Base-by-base conservation (phyloP, 1,284 basidiomycete genomes). In the Trametes polyzona region DNA sequence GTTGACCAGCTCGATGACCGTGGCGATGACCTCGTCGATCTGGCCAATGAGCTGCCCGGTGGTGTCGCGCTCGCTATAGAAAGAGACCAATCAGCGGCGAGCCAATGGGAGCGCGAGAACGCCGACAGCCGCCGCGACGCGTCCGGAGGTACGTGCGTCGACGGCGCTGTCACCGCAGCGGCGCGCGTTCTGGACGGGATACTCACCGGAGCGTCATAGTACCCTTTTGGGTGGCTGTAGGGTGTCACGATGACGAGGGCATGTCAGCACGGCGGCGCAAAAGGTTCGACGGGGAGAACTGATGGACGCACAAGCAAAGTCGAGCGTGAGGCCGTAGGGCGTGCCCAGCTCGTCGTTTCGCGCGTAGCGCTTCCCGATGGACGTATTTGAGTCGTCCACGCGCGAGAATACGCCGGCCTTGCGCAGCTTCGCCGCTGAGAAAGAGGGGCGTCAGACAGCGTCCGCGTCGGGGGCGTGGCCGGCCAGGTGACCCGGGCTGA, bases 311-410 rank as follows among this genome's bases (percentile, higher is more conserved):
- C 95, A 96, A 24, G 96, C 96, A 80, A 99, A 99, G 77, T 99
- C 96, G 61, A 99, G 83, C 5, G 97, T 99, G 65, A 96, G 83
- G 52, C 96, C 96, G 72, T 92, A 99, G 3, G 96, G 96, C 33
- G 96, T 99, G 65, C 96, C 96, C 40, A 99, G 85, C 78, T 99
- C 97, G 77, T 99, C 96, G 77, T 98, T 99, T 62, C 97, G 87
- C 29, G 97, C 87, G 75, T 99, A 99, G 35, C 97, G 93, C 78
- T 94, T 95, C 50, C 96, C 97, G 71, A 99, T 98, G 5, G 93
- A 92, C 37, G 92, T 90, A 69, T 90, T 93, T 30, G 95, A 98
- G 74, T 98, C 96, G 74, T 99, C 96, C 2, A 98, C 95, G 52
- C 95, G 84, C 50, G 92, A 90, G 65, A 95, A 93, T 50, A 99